These are phyloP conservation scores for Aureobasidium sp. DNA, from an alignment of 2,329 filamentous ascomycete species.

Conservation along the genomic window DNA sequence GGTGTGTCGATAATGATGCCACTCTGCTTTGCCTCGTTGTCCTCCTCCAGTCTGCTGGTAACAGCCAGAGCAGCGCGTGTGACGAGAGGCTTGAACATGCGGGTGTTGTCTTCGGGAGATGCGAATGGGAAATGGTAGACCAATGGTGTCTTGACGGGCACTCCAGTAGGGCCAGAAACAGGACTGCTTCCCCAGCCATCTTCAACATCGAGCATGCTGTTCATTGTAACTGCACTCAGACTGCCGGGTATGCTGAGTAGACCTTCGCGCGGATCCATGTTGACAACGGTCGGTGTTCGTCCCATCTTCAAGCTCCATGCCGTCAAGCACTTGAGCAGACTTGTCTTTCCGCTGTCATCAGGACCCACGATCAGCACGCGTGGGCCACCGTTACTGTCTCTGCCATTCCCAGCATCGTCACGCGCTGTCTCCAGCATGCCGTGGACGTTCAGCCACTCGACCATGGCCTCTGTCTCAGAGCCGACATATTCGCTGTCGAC, in stretches of 20 bases:
- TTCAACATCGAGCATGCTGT: conserved; percentile 78
- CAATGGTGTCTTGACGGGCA: conserved; percentile 85
- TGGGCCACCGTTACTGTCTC: conserved; percentile 46
- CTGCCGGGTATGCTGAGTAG: conserved; percentile 56
- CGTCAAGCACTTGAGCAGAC: conserved; percentile 47
- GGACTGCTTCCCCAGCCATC: conserved; percentile 79
- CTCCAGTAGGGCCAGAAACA: conserved; percentile 77
- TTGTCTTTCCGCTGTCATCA: conserved; percentile 63
- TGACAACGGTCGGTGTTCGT: conserved; percentile 71
- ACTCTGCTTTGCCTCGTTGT: conserved; percentile 59
- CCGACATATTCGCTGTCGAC: conserved; percentile 60
- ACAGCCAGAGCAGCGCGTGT: conserved; percentile 72
- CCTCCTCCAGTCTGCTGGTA: conserved; percentile 67
- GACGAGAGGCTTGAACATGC: conserved; percentile 63
- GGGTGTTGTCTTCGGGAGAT: conserved; percentile 61
- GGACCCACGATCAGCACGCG: conserved; percentile 78
- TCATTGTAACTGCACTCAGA: conserved; percentile 77
- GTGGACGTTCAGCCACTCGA: conserved; percentile 76
- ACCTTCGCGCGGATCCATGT: conserved; percentile 69
- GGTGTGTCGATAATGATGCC: conserved; percentile 84
- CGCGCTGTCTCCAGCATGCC: conserved; percentile 72
- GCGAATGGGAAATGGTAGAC: conserved; percentile 80
- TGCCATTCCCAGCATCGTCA: conserved; percentile 39
- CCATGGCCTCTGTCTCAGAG: conserved; percentile 68
- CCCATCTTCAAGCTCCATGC: conserved; percentile 76